phyloP scores from a whole-genome alignment of 257 asterid species.

The Primulina tabacum region DNA sequence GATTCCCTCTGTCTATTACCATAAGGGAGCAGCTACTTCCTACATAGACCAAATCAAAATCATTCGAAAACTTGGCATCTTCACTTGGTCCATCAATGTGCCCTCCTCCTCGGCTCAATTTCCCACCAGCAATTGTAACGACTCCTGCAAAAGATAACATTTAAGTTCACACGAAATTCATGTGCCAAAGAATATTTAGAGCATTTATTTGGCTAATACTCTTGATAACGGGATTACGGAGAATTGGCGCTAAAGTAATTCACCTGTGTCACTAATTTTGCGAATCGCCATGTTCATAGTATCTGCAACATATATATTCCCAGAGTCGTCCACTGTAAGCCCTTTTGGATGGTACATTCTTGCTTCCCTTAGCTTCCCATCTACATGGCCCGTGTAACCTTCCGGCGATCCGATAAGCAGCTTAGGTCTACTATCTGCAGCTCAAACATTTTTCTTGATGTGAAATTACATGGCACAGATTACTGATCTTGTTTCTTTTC shows the following conservation, averaged over 20 bases:
- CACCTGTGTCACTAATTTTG: slow-evolving; percentile 80
- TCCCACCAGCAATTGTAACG: slow-evolving; percentile 94
- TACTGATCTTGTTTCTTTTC: not conserved
- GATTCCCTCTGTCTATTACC: slow-evolving; percentile 85
- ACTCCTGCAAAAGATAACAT: slow-evolving; percentile 46
- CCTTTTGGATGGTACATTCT: slow-evolving; percentile 93
- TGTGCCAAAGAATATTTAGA: not conserved
- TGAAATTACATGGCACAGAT: not conserved
- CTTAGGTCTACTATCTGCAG: slow-evolving; percentile 88
- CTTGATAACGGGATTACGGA: not conserved
- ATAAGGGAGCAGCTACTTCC: slow-evolving; percentile 82
- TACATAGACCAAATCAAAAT: slow-evolving; percentile 70
- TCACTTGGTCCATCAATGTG: slow-evolving; percentile 95
- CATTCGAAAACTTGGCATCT: slow-evolving; percentile 80
- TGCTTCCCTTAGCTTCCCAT: slow-evolving; percentile 87
- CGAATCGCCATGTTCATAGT: slow-evolving; percentile 90
- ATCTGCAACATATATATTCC: slow-evolving; percentile 87
- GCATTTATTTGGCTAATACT: not conserved
- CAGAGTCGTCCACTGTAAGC: slow-evolving; percentile 67
- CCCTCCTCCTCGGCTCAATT: slow-evolving; percentile 68
- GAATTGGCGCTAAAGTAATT: not conserved
- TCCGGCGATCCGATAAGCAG: slow-evolving; percentile 85
- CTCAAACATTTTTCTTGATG: slow-evolving; percentile 8
- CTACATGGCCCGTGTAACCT: slow-evolving; percentile 89
- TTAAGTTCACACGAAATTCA: not conserved